Evolutionary conservation across 208 protist species (phyloP).

Genomic region (Kentomonas sorsogonicus): DNA sequence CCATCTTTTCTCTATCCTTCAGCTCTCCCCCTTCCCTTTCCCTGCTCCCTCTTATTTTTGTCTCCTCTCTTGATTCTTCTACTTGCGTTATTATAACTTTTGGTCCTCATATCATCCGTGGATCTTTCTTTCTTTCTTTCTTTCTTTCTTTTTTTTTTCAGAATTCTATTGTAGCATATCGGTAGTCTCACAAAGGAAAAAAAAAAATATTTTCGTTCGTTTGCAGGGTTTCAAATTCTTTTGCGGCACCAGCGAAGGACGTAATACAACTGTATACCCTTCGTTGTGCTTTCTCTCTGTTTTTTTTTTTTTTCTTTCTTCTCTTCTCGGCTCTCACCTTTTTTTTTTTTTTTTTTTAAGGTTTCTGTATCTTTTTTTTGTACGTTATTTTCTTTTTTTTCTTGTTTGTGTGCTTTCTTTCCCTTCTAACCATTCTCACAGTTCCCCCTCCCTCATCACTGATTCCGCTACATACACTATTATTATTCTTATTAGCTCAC

Average conservation of each 20-base stretch:
- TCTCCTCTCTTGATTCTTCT: conserved; percentile 5
- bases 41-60: too few species aligned
- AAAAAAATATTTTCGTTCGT: background rate
- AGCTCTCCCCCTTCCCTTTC: too few species aligned
- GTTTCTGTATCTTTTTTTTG: background rate
- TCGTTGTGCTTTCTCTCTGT: background rate
- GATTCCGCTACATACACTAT: too few species aligned
- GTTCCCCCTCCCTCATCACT: background rate
- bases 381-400: conserved; percentile 1
- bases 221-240: background rate
- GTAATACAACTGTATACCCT: background rate
- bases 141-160: conserved; percentile 8
- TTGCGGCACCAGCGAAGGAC: background rate
- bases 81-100: background rate
- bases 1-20: too few species aligned
- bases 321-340: background rate
- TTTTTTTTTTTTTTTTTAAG: conserved; percentile 8
- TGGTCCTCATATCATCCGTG: conserved; percentile 6
- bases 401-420: conserved; percentile 1
- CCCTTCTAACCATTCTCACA: background rate
- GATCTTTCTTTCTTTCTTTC: conserved; percentile 10
- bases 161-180: too few species aligned
- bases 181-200: background rate
- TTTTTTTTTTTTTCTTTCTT: conserved; percentile 12
- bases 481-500: too few species aligned